Conservation (phyloP, 2,329 filamentous ascomycete genomes). For the Verticillium zaregamsianum region DNA sequence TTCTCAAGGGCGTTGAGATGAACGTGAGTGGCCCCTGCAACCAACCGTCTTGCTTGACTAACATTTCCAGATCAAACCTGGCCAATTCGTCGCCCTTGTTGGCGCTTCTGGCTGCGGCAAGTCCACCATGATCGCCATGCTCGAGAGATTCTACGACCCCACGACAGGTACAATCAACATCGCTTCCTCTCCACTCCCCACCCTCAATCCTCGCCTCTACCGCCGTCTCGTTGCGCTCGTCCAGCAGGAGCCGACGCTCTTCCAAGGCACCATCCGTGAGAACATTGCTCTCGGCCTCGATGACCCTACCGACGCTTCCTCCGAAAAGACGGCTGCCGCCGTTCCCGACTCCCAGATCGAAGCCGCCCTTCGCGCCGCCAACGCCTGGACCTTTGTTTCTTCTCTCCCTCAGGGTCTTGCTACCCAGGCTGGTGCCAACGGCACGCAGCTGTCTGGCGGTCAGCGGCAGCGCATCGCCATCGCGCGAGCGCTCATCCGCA, state of each 20-base stretch:
- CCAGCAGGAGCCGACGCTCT: slow-evolving; percentile 52
- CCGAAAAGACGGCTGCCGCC: slow-evolving; percentile 11
- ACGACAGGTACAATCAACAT: slow-evolving; percentile 41
- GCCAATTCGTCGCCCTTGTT: slow-evolving; percentile 50
- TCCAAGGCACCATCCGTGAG: slow-evolving; percentile 40
- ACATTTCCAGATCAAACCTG: slow-evolving; percentile 30
- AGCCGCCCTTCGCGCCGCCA: slow-evolving; percentile 41
- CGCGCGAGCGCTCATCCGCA: slow-evolving; percentile 64
- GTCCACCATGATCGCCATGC: slow-evolving; percentile 53
- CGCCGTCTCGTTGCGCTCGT: slow-evolving; percentile 50
- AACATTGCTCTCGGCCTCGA: slow-evolving; percentile 38
- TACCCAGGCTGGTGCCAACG: slow-evolving; percentile 62
- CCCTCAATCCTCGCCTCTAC: slow-evolving; percentile 44
- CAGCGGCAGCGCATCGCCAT: slow-evolving; percentile 72
- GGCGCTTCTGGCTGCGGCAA: slow-evolving; percentile 56
- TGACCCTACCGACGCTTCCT: slow-evolving; percentile 11
- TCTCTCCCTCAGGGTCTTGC: slow-evolving; percentile 44
- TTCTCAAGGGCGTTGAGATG: slow-evolving; percentile 39
- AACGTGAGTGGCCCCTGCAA: slow-evolving; percentile 13
- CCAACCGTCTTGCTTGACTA: background rate
- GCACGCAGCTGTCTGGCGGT: slow-evolving; percentile 67
- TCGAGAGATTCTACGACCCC: slow-evolving; percentile 41
- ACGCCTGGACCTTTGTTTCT: slow-evolving; percentile 41
- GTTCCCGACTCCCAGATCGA: slow-evolving; percentile 31
- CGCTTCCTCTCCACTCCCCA: slow-evolving; percentile 34